phyloP scores from a whole-genome alignment of 306 rosid species.

The Inga oerstediana region DNA sequence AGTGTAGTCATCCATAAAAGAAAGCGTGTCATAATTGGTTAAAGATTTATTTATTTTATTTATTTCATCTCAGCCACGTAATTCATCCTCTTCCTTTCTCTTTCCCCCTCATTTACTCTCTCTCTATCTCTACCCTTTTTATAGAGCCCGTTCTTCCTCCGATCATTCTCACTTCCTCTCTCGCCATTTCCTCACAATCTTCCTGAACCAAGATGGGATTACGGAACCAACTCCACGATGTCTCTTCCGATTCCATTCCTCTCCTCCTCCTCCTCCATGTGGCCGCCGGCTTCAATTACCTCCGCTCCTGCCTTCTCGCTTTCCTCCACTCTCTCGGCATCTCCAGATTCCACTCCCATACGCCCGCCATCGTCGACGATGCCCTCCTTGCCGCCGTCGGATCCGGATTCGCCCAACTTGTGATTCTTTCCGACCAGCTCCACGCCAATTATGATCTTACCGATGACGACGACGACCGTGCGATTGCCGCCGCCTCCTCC shows the following conservation, averaged over 20 bases:
- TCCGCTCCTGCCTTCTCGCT: slow-evolving; percentile 54
- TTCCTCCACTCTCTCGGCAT: slow-evolving; percentile 56
- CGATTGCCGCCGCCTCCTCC: slow-evolving; percentile 26
- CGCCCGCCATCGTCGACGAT: slow-evolving; percentile 42
- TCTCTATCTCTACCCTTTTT: not conserved
- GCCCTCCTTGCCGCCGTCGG: slow-evolving; percentile 48
- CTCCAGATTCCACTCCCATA: slow-evolving; percentile 30
- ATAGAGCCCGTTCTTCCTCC: not conserved
- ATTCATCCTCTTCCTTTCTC: not conserved
- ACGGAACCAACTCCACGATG: slow-evolving; percentile 75
- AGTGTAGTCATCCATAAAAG: not conserved
- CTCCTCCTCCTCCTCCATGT: slow-evolving; percentile 58
- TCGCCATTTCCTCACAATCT: slow-evolving; percentile 11
- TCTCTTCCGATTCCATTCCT: slow-evolving; percentile 86
- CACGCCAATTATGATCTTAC: slow-evolving; percentile 49
- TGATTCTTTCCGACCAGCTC: slow-evolving; percentile 79
- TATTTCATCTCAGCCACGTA: not conserved
- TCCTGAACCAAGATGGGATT: slow-evolving; percentile 56
- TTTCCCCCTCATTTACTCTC: not conserved
- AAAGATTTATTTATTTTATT: not conserved
- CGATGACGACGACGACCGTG: slow-evolving; percentile 28
- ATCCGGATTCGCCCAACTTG: slow-evolving; percentile 67
- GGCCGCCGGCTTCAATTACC: slow-evolving; percentile 59
- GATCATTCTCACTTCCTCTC: slow-evolving; percentile 13
- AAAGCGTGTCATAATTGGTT: not conserved